Evolutionary conservation across 495 filamentous ascomycete genomes (phyloP).

Genomic region (Neurospora sp.): DNA sequence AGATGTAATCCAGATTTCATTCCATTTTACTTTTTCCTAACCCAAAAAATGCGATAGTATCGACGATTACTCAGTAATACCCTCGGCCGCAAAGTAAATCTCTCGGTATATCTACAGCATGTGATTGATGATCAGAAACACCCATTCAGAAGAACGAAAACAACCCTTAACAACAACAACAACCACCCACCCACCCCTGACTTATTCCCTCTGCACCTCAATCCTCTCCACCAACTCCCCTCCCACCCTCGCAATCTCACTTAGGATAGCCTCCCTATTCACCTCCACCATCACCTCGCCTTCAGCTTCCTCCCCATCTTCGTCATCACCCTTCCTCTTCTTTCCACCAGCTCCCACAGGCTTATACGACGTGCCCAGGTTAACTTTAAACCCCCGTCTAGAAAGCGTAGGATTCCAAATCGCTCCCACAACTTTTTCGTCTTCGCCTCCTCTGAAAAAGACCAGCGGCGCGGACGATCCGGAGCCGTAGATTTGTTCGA

Average conservation of each 20-base stretch:
- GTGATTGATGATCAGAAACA: too few relatives aligned
- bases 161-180: too few relatives aligned
- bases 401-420: slow-evolving; percentile 65
- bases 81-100: too few relatives aligned
- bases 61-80: too few relatives aligned
- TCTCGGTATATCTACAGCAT: too few relatives aligned
- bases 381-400: slow-evolving; percentile 54
- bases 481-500: slow-evolving; percentile 27
- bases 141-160: too few relatives aligned
- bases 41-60: too few relatives aligned
- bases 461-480: slow-evolving; percentile 55
- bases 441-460: slow-evolving; percentile 58
- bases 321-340: slow-evolving; percentile 1
- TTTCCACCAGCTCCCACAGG: slow-evolving; percentile 22
- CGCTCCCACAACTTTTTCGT: slow-evolving; percentile 54
- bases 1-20: too few relatives aligned
- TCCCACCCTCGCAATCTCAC: slow-evolving; percentile 68
- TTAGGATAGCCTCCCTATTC: slow-evolving; percentile 63
- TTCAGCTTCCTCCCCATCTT: slow-evolving; percentile 11
- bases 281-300: slow-evolving; percentile 42
- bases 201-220: slow-evolving; percentile 26
- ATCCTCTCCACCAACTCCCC: slow-evolving; percentile 50
- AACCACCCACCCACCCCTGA: too few relatives aligned
- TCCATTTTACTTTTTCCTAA: too few relatives aligned
- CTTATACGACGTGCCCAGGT: slow-evolving; percentile 57